Evolutionary conservation across 169 alveolate species (phyloP).

Genomic region (Plasmodium malariae): DNA sequence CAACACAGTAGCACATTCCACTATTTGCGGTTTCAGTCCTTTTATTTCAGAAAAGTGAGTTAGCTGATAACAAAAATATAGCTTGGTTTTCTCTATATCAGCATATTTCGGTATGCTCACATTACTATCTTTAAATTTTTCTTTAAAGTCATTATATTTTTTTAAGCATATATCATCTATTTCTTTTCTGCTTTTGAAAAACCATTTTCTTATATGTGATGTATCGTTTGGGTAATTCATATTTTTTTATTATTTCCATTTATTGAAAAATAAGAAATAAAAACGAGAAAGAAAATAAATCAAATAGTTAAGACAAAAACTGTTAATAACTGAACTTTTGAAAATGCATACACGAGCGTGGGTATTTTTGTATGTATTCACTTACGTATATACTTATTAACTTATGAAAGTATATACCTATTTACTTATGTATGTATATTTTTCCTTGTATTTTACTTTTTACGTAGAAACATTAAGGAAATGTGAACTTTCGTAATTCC

Average conservation of each 20-base stretch:
- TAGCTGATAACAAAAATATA: conserved; percentile 56
- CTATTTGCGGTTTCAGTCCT: conserved; percentile 43
- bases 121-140: conserved; percentile 54
- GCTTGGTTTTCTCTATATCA: conserved; percentile 60
- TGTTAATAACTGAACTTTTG: too few species aligned
- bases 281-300: too few species aligned
- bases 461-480: too few species aligned
- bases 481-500: too few species aligned
- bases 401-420: neutral
- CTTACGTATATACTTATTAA: neutral
- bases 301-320: too few species aligned
- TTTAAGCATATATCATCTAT: conserved; percentile 54
- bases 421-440: too few species aligned
- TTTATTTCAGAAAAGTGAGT: conserved; percentile 61
- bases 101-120: conserved; percentile 63
- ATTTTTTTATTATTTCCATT: conserved; percentile 24
- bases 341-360: neutral
- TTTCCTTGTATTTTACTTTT: too few species aligned
- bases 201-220: conserved; percentile 67
- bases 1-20: conserved; percentile 71
- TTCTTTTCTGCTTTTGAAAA: conserved; percentile 59
- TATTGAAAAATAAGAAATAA: too few species aligned
- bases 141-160: conserved; percentile 65
- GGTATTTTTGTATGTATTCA: neutral
- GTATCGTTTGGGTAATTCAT: conserved; percentile 74